Conservation (phyloP, 1,139 yeast genomes). For the Pichia terricola region DNA sequence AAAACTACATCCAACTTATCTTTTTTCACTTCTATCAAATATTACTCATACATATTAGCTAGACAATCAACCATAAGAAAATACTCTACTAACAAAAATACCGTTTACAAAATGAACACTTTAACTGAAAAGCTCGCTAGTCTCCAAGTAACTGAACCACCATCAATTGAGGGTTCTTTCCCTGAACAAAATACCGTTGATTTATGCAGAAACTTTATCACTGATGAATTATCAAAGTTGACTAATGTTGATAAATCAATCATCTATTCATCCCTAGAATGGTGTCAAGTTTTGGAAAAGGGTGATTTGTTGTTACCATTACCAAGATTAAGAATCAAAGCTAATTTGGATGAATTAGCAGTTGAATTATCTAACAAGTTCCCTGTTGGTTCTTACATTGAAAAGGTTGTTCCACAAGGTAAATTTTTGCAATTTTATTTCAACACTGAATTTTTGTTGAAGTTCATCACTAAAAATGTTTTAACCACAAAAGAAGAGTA, state of each 20-base stretch:
- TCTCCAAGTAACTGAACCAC: slow-evolving; percentile 28
- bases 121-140: slow-evolving; percentile 23
- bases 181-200: slow-evolving; percentile 75
- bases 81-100: too few species aligned
- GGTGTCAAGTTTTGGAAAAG: slow-evolving; percentile 77
- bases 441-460: slow-evolving; percentile 53
- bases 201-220: slow-evolving; percentile 78
- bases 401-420: slow-evolving; percentile 74
- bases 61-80: too few species aligned
- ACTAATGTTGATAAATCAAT: slow-evolving; percentile 61
- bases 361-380: slow-evolving; percentile 68
- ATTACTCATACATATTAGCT: too few species aligned
- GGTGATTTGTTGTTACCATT: slow-evolving; percentile 91
- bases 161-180: slow-evolving; percentile 38
- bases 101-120: slow-evolving; percentile 11
- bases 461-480: slow-evolving; percentile 63
- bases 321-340: slow-evolving; percentile 88
- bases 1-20: too few species aligned
- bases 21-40: too few species aligned
- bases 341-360: slow-evolving; percentile 63
- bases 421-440: slow-evolving; percentile 88
- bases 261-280: slow-evolving; percentile 80
- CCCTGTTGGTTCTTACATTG: slow-evolving; percentile 57
- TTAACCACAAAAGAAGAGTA: slow-evolving; percentile 50
- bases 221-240: slow-evolving; percentile 65